Conservation (phyloP, 768 basidiomycete species). For the Leccinum longicurvipes region DNA sequence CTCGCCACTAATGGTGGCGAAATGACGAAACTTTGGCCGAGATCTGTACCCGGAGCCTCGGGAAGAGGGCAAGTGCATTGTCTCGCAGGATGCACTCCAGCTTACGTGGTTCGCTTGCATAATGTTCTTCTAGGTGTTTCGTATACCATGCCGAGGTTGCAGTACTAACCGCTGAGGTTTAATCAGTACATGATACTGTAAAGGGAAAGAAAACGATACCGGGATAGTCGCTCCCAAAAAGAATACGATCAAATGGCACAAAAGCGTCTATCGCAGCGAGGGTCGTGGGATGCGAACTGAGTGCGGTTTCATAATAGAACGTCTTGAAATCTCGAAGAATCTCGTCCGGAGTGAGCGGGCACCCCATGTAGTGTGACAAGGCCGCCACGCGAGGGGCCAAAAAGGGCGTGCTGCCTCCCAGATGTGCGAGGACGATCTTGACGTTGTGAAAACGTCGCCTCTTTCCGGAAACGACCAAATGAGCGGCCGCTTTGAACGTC, state of each 20-base stretch:
- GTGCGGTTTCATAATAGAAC: constrained; percentile 74
- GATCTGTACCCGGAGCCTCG: constrained; percentile 23
- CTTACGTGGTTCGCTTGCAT: constrained; percentile 35
- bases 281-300: constrained; percentile 54
- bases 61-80: constrained; percentile 56
- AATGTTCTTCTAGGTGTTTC: constrained; percentile 47
- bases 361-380: constrained; percentile 69
- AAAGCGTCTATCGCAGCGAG: constrained; percentile 51
- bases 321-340: constrained; percentile 65
- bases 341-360: constrained; percentile 55
- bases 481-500: constrained; percentile 78
- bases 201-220: constrained; percentile 38
- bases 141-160: constrained; percentile 63
- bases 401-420: constrained; percentile 66
- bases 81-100: constrained; percentile 43
- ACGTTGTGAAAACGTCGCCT: constrained; percentile 59
- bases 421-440: constrained; percentile 68
- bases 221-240: constrained; percentile 78
- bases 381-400: constrained; percentile 69
- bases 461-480: constrained; percentile 68
- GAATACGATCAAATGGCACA: constrained; percentile 46
- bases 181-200: background rate
- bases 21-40: background rate
- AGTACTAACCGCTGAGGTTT: constrained; percentile 50
- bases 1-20: background rate